Percentiles rank a stretch among this genome's conserved stretches.
These are phyloP conservation scores for Cinnamomum chago DNA, from an alignment of 164 flowering plant genomes.

Conservation along the genomic window DNA sequence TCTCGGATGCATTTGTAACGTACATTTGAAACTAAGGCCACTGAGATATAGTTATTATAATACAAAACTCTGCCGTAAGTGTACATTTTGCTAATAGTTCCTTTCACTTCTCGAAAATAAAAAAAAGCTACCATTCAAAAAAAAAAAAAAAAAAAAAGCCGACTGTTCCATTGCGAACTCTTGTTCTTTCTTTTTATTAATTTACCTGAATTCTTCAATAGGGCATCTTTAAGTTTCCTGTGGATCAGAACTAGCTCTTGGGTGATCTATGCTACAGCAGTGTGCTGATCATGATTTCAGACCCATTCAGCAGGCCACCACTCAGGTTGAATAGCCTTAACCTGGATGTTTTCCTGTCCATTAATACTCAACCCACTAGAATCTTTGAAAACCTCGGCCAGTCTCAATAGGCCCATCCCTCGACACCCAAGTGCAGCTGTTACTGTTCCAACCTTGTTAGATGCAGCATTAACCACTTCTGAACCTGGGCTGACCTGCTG, in stretches of 20 bases:
- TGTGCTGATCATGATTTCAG: conserved; percentile 37
- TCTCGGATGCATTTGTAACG: too few relatives aligned
- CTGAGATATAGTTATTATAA: too few relatives aligned
- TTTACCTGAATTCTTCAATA: not conserved
- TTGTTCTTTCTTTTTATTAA: not conserved
- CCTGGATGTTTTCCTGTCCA: conserved; percentile 54
- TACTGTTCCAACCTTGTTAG: conserved; percentile 62
- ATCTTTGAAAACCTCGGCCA: conserved; percentile 70
- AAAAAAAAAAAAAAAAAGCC: not conserved
- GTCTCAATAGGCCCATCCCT: conserved; percentile 66
- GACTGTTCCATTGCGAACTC: not conserved
- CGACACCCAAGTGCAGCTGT: conserved; percentile 65
- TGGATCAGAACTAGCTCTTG: not conserved
- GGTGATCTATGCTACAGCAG: conserved; percentile 29
- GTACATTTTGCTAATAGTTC: not conserved
- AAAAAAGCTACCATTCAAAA: too few relatives aligned
- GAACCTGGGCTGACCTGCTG: conserved; percentile 62
- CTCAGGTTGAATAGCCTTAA: conserved; percentile 57
- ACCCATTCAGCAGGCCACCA: conserved; percentile 98
- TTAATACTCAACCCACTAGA: conserved; percentile 37
- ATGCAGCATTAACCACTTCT: conserved; percentile 38
- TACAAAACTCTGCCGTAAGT: too few relatives aligned
- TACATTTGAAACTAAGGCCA: too few relatives aligned
- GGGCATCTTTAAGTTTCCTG: not conserved
- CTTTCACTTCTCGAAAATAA: not conserved